Evolutionary conservation across 805 yeast genomes (phyloP).

Genomic region (Soucietia sequanensis): DNA sequence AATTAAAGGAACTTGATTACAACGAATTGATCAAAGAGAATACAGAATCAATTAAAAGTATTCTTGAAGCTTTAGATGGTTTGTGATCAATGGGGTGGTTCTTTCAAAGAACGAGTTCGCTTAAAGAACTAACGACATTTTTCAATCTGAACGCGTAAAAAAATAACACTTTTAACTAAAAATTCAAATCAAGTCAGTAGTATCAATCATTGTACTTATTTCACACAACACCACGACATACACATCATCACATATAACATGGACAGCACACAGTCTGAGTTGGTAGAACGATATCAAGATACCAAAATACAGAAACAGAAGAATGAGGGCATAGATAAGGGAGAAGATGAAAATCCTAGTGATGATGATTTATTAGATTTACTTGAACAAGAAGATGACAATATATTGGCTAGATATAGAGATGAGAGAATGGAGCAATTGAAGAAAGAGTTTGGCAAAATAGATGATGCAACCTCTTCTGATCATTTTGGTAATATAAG

Average conservation of each 20-base stretch:
- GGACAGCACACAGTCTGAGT: slow-evolving; percentile 30
- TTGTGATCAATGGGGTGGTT: slow-evolving; percentile 5
- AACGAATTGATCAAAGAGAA: slow-evolving; percentile 17
- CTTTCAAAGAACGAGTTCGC: no score
- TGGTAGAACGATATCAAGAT: slow-evolving; percentile 47
- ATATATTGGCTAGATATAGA: slow-evolving; percentile 48
- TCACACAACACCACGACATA: no score
- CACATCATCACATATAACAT: no score
- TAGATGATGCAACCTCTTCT: slow-evolving; percentile 29
- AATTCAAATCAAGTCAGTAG: no score
- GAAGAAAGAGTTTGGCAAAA: slow-evolving; percentile 39
- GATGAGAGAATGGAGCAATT: slow-evolving; percentile 64
- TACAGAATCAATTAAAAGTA: slow-evolving; percentile 14
- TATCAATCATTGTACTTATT: no score
- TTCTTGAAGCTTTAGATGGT: slow-evolving; percentile 8
- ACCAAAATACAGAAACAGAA: slow-evolving; percentile 24
- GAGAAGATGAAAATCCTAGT: slow-evolving; percentile 27
- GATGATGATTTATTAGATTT: slow-evolving; percentile 48
- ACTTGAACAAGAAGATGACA: slow-evolving; percentile 50
- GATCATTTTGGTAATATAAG: slow-evolving; percentile 39
- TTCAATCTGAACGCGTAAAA: no score
- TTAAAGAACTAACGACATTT: no score
- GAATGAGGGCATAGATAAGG: slow-evolving; percentile 36
- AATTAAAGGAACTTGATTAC: no score
- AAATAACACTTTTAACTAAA: no score